Conservation (phyloP, 352 stramenopile genomes). For the Phytophthora nicotianae region DNA sequence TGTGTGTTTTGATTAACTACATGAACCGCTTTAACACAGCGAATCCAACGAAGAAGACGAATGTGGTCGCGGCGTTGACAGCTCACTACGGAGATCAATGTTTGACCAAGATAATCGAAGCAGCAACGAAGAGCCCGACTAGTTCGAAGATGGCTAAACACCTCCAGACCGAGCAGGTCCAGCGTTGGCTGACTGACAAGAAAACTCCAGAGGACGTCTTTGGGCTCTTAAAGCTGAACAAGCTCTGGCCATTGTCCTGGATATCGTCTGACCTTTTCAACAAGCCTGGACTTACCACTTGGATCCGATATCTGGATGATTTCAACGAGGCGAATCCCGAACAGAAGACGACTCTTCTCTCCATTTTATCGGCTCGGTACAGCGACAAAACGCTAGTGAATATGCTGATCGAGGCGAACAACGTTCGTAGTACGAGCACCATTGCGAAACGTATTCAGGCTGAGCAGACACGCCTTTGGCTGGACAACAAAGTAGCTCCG, state of each 20-base stretch:
- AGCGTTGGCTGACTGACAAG: constrained; percentile 7
- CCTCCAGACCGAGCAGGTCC: constrained; percentile 11
- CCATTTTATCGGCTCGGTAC: constrained; percentile 5
- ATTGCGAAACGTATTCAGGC: constrained; percentile 6
- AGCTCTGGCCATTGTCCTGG: constrained; percentile 2
- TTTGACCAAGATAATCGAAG: constrained; percentile 20
- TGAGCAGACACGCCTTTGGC: constrained; percentile 3
- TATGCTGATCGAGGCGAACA: constrained; percentile 14
- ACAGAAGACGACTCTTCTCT: constrained; percentile 5
- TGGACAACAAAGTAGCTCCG: not conserved
- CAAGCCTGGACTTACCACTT: constrained; percentile 11
- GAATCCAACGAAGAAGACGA: constrained; percentile 16
- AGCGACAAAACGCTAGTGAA: constrained; percentile 14
- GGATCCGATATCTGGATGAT: constrained; percentile 12
- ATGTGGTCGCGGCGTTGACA: constrained; percentile 17
- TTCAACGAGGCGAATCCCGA: constrained; percentile 17
- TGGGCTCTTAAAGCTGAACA: constrained; percentile 7
- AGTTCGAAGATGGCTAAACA: constrained; percentile 2
- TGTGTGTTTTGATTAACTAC: constrained; percentile 12
- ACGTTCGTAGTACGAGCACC: not conserved
- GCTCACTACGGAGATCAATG: constrained; percentile 9
- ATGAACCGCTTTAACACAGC: constrained; percentile 21
- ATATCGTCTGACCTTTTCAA: constrained; percentile 8
- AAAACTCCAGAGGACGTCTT: constrained; percentile 7
- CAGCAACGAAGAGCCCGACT: constrained; percentile 3